Evolutionary conservation across 2,329 filamentous ascomycete genomes (phyloP), one percentile per base, ranked within the genome.

Genomic region (Clarireedia monteithiana): DNA sequence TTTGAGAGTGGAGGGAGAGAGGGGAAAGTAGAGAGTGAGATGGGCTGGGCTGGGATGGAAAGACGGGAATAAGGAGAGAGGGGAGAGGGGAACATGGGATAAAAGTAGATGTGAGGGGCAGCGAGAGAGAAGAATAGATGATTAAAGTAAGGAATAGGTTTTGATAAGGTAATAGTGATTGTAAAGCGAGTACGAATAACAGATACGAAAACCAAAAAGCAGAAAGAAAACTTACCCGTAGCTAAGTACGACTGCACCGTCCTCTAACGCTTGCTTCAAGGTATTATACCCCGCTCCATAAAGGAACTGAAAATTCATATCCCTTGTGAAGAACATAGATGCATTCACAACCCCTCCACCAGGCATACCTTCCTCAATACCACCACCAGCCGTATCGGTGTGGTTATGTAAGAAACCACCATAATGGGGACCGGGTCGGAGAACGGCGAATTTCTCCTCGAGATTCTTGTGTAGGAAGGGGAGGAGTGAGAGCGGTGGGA

Each of bases 371-470:
- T 39, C 51, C 6, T 44, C 34, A 6, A 39, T n/a, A 10, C 51
- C 51, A 10, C 51, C 51, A 40, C 20, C 24, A 12, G 34, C 34
- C 14, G 48, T 17, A 5, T 40, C 51, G 1, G 51, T 54, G 20
- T 49, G 51, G n/a, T 54, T 54, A 3, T 53, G 50, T 6, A 53
- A 27, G 7, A 34, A 20, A 14, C 51, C 51, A 6, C 34, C 51
- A 49, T 77, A 82, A 57, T 79, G 74, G 2, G 80, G 77, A 0
- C 86, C 86, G 0, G 73, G 66, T 39, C 74, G 77, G 27, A 89
- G 70, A 6, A 88, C 79, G 0, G 85, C 81, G 67, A 90, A 90
- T 68, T 88, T 88, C 71, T 88, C 81, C 65, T 87, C 83, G 65
- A 90, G 77, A 66, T 89, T 89, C 60, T 81, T 80, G 63, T 85